Evolutionary conservation across 345 rosid species (phyloP), one percentile per base, ranked within the genome.

Genomic region (Lepidium didymum): DNA sequence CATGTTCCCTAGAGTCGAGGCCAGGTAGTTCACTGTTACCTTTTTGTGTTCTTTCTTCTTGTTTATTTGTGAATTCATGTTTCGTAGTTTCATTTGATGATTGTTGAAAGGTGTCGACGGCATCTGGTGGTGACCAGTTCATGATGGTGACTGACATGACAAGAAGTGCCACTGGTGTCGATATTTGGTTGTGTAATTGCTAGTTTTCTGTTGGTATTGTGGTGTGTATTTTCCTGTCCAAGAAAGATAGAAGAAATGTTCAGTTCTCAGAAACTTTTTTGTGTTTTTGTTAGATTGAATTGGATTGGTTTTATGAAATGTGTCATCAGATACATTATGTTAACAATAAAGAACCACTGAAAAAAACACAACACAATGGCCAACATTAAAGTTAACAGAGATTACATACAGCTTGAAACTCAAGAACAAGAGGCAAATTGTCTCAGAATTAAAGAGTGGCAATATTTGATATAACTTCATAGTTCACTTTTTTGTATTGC

Each of bases 1-100:
- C 78, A 81, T 89, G 96, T 81, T 94, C 16, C 96, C 99, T 34
- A 87, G 87, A 91, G 95, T 54, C 81, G 96, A 84, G 85, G 97
- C 79, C 99, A 94, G 99, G 99, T 94, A 81, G 34, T 51, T 16
- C 10, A 19, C 0, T 15, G 65, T 34, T 35, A 29, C 36, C 15
- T 31, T 61, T 64, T 49, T 10, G 36, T n/a, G 36, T 40, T 44
- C 8, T 47, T 47, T 37, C 75, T 41, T 58, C 25, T 4, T 46
- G 16, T 33, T 18, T 49, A 19, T 29, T 25, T 45, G 31, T 50
- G 42, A n/a, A n/a, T 34, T 74, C 43, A 49, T 38, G 15, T 16
- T 9, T 50, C 3, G 9, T 10, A 4, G 34, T 25, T 69, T 38
- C 3, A 8, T 21, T 46, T 35, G 65, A 49, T 66, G 46, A 16